Evolutionary conservation across 2,329 filamentous ascomycete genomes (phyloP), one percentile per base, ranked within the genome.

Genomic region (Seiridium unicorne): DNA sequence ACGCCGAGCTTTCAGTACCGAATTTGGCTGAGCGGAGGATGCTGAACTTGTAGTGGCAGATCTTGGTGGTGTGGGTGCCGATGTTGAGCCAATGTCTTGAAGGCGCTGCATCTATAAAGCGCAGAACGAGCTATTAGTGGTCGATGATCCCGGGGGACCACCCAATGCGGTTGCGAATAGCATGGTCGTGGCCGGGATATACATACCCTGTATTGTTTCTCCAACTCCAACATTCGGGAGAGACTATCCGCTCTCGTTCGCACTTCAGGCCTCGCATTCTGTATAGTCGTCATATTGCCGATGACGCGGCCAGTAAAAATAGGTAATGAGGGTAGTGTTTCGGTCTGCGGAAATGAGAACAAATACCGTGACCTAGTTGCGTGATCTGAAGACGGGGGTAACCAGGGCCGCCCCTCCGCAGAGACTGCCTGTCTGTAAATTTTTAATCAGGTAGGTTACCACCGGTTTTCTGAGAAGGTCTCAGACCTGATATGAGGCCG

Each of bases 151-250:
- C 60, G 64, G 65, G 67, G 68, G 65, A 62, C 60, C 59, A 61
- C 26, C 55, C 40, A 57, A 47, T 46, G 32, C 40, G 9, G 31
- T 47, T 48, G 40, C 55, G 44, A 48, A 44, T 38, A 60, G 59
- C 49, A 63, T 58, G 62, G 68, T 70, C 64, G 64, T 66, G 69
- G 36, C 65, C 64, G 66, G 61, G 61, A 62, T 62, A 62, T 59
- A 69, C 77, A 76, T 76, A 87, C 85, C 81, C 84, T 85, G 71
- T 77, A 79, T 69, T 77, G 78, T 68, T 81, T 84, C 68, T 87
- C 85, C 56, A 87, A 72, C 65, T 86, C 83, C 54, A 87, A 76
- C 84, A 87, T 86, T 61, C 76, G 79, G 70, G 85, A 78, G 64
- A 87, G 79, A 70, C 79, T 84, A 68, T 79, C 79, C 63, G 76